Evolutionary conservation across 306 rosid genomes (phyloP), one percentile per base, ranked within the genome.

Genomic region (Rosa persica): DNA sequence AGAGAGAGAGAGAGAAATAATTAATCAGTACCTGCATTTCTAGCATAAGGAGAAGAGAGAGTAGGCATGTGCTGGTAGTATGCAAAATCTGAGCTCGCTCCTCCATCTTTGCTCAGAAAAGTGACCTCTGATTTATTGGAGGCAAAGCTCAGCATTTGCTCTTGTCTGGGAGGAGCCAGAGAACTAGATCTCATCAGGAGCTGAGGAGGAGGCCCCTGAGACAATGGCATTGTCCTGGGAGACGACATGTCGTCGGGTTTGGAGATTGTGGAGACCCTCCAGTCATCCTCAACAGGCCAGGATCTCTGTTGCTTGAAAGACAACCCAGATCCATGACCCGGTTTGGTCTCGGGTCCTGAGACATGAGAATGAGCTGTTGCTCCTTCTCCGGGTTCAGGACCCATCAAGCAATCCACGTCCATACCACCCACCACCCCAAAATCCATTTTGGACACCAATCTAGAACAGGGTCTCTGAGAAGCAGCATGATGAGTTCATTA

Each of bases 81-180:
- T 43, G 88, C 81, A 52, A 78, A 81, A 54, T 70, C 67, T 40
- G 85, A 77, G 80, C 10, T 55, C 8, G 62, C 38, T 5, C 73
- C 75, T 75, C 81, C 74, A 46, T 83, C 83, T 73, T 81, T 83
- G 54, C 22, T 51, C 16, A 60, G 80, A 78, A 79, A 77, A 25
- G 54, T 44, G 71, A 76, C 77, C 23, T 79, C 83, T 48, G 90
- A 68, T 78, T 82, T 82, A 58, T 25, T 43, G 38, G 85, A 72
- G 72, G 91, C 81, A 85, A 88, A 88, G 85, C 89, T 85, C n/a
- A 85, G 89, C 91, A 83, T 83, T 39, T 80, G 91, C 77, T 81
- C 91, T 68, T 81, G 83, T 42, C 72, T 73, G 54, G 54, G 76
- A 43, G 58, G 55, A 23, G 75, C 62, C 23, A 71, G 23, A 73